Percentiles rank a stretch among this genome's conserved stretches.
Conservation (phyloP, 2,329 filamentous ascomycete species). For the Diaporthe longicolla region DNA sequence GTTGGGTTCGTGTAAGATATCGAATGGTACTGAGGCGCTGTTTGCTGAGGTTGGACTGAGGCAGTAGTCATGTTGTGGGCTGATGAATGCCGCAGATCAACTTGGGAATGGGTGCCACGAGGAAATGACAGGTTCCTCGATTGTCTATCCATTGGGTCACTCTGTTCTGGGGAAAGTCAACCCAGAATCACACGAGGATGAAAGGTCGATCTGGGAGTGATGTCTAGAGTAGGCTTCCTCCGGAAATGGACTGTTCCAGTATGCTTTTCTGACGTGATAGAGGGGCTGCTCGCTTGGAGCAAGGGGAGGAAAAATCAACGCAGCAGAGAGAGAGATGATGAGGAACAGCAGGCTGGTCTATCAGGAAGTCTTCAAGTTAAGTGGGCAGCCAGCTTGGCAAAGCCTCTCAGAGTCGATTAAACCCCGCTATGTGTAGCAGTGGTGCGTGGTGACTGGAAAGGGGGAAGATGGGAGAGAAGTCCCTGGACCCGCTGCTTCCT, state of each 20-base stretch:
- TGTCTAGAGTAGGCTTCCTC: not conserved
- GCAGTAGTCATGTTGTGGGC: not conserved
- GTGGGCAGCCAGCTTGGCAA: not conserved
- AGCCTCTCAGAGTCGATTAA: constrained; percentile 8
- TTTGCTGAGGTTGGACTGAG: not conserved
- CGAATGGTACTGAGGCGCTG: not conserved
- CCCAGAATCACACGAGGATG: too few relatives aligned
- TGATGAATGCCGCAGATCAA: not conserved
- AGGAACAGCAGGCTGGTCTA: not conserved
- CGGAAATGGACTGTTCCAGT: not conserved
- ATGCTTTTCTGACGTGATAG: not conserved
- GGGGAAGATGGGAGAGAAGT: constrained; percentile 24
- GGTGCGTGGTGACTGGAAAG: constrained; percentile 21
- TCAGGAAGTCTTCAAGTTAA: not conserved
- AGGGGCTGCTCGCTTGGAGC: not conserved
- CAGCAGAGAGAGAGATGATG: not conserved
- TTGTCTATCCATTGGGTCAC: not conserved
- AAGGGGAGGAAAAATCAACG: not conserved
- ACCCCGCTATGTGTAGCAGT: not conserved
- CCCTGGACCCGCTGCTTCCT: constrained; percentile 30
- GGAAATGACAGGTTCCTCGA: not conserved
- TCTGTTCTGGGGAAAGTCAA: not conserved
- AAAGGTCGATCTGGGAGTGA: not conserved
- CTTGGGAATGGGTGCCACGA: not conserved
- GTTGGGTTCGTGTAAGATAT: not conserved